These are phyloP conservation scores for Aspergillus sclerotiicarbonarius DNA, from an alignment of 495 filamentous ascomycete genomes.

Conservation along the genomic window DNA sequence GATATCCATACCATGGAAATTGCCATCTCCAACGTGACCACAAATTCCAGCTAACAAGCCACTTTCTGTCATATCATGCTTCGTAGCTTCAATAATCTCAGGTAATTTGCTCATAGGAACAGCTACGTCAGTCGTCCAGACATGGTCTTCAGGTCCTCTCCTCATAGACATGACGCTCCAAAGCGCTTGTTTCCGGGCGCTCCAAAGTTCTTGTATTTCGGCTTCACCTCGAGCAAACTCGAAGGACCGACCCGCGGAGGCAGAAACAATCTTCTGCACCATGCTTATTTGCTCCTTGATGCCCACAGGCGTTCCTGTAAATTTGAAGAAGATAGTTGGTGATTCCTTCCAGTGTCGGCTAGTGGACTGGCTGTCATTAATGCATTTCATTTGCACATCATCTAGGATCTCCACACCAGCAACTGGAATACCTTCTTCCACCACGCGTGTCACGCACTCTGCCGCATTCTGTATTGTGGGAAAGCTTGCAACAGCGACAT, in stretches of 20 bases:
- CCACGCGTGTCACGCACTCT: constrained; percentile 57
- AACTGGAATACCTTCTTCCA: constrained; percentile 60
- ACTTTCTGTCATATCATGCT: constrained; percentile 54
- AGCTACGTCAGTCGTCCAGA: constrained; percentile 67
- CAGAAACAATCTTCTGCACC: constrained; percentile 54
- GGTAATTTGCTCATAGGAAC: constrained; percentile 61
- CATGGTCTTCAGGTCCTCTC: constrained; percentile 52
- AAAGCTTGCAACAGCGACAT: constrained; percentile 63
- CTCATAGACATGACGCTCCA: constrained; percentile 62
- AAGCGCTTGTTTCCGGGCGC: constrained; percentile 58
- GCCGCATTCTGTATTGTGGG: constrained; percentile 54
- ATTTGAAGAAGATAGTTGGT: constrained; percentile 67
- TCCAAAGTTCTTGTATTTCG: constrained; percentile 60
- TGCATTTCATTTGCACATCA: constrained; percentile 64
- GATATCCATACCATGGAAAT: constrained; percentile 55
- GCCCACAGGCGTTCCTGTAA: constrained; percentile 54
- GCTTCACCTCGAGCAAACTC: constrained; percentile 57
- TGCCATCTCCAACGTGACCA: constrained; percentile 69
- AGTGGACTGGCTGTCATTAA: constrained; percentile 58
- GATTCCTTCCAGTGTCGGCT: constrained; percentile 57
- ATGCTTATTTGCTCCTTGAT: constrained; percentile 61
- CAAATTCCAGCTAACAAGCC: constrained; percentile 59
- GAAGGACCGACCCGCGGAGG: constrained; percentile 49
- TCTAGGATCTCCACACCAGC: constrained; percentile 65
- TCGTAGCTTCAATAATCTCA: constrained; percentile 63